phyloP scores from a whole-genome alignment of 345 rosid genomes.

The Xanthoceras sorbifolium region DNA sequence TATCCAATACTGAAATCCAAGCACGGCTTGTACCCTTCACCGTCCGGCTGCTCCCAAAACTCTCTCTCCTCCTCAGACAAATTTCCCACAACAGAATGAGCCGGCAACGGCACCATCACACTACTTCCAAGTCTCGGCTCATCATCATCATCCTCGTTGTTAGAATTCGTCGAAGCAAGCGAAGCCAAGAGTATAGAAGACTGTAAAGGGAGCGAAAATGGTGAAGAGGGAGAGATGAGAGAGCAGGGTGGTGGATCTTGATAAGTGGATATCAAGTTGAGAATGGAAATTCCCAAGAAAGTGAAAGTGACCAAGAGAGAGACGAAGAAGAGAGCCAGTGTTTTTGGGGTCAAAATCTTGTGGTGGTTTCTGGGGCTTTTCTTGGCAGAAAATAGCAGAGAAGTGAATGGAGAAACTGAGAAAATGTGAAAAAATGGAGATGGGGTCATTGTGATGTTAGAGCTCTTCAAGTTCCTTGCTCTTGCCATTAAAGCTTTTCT shows the following conservation, averaged over 20 bases:
- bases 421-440: constrained; percentile 43
- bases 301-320: constrained; percentile 49
- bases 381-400: constrained; percentile 46
- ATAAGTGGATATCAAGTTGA: constrained; percentile 33
- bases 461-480: constrained; percentile 51
- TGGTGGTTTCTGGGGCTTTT: constrained; percentile 49
- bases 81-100: constrained; percentile 42
- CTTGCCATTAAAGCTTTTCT: constrained; percentile 50
- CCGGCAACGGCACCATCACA: constrained; percentile 49
- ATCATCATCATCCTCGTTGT: neutral
- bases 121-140: constrained; percentile 23
- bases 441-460: constrained; percentile 36
- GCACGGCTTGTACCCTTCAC: constrained; percentile 64
- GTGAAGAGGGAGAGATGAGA: constrained; percentile 38
- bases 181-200: constrained; percentile 39
- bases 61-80: constrained; percentile 56
- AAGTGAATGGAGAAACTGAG: constrained; percentile 33
- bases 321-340: constrained; percentile 35
- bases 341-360: constrained; percentile 29
- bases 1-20: constrained; percentile 60
- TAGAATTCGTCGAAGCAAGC: constrained; percentile 26
- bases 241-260: constrained; percentile 40
- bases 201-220: constrained; percentile 31
- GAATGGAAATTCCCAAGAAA: constrained; percentile 47
- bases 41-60: constrained; percentile 71